Base-by-base conservation (phyloP, 805 yeast genomes). In the Yarrowia sp. region DNA sequence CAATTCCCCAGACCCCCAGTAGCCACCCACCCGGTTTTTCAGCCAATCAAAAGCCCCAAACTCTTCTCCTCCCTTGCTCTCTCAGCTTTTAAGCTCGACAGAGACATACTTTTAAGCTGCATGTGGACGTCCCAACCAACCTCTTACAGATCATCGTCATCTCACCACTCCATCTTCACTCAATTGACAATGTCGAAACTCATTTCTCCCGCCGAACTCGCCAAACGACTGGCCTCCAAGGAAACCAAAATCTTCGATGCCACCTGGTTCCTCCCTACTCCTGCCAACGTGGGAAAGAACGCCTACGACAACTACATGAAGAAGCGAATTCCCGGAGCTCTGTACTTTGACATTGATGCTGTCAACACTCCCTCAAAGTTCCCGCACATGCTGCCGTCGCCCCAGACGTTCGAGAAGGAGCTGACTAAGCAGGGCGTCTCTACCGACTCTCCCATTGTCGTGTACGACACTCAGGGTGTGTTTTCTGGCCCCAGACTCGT, bases 401-500 rank as follows among this genome's bases (percentile, higher is more conserved):
- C 78, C 28, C 77, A 76, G 1, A 80, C 79, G 3, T 93, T 91
- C 75, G 83, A 83, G 61, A 52, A 70, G 5, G 81, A 83, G 6
- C 71, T 76, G 70, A 65, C 72, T 52, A 41, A 64, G 21, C 68
- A 74, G 61, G 79, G 79, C 0, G 46, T 77, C 21, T 38, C 49
- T 22, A 66, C 65, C 16, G 76, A 78, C 58, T 95, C 92, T 68
- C 76, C 79, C 14, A 72, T 95, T 41, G 87, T 95, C 11, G 84
- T 95, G 12, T 95, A 95, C 74, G 99, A 95, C 75, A 85, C 86
- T 68, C 81, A 82, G 56, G 96, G 96, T 1, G 86, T 89, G 67
- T 91, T 93, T 74, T 86, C 96, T 44, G 85, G 92, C 1, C 97
- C 98, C 40, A 82, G 99, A 69, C 96, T 89, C 17, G 92, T 92